Percentiles rank a stretch among this genome's conserved stretches.
Evolutionary conservation across 768 basidiomycete species (phyloP).

Genomic region (Rhodotorula graminis): DNA sequence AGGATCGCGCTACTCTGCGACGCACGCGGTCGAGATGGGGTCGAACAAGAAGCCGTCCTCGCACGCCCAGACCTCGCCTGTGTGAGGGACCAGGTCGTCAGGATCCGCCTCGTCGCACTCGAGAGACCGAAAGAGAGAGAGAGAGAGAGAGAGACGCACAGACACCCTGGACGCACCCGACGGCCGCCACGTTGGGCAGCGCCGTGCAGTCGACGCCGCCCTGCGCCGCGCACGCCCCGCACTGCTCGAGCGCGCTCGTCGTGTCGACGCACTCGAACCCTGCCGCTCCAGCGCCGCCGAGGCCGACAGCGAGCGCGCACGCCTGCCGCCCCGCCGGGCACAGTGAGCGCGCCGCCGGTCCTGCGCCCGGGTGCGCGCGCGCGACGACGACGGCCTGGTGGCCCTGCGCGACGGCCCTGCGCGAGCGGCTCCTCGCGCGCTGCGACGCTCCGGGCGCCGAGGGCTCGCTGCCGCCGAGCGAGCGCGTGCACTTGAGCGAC

Average conservation of each 20-base stretch:
- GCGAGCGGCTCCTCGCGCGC: neutral
- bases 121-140: neutral
- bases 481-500: neutral
- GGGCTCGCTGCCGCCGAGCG: neutral
- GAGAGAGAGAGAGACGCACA: neutral
- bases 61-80: conserved; percentile 27
- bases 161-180: conserved; percentile 11
- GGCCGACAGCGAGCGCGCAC: conserved; percentile 6
- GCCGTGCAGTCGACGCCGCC: conserved; percentile 33
- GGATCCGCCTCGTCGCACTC: no score
- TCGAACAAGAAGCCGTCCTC: conserved; percentile 15
- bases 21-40: neutral
- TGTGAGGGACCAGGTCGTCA: no score
- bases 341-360: neutral
- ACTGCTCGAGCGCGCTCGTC: conserved; percentile 24
- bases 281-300: neutral
- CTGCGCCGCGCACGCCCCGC: conserved; percentile 18
- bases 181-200: conserved; percentile 16
- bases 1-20: neutral
- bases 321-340: conserved; percentile 24
- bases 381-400: no score
- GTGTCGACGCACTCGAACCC: conserved; percentile 34
- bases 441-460: neutral
- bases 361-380: no score
- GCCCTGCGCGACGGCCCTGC: neutral